These are phyloP conservation scores for Solidago caesia DNA, from an alignment of 129 eudicot genomes.

Conservation along the genomic window DNA sequence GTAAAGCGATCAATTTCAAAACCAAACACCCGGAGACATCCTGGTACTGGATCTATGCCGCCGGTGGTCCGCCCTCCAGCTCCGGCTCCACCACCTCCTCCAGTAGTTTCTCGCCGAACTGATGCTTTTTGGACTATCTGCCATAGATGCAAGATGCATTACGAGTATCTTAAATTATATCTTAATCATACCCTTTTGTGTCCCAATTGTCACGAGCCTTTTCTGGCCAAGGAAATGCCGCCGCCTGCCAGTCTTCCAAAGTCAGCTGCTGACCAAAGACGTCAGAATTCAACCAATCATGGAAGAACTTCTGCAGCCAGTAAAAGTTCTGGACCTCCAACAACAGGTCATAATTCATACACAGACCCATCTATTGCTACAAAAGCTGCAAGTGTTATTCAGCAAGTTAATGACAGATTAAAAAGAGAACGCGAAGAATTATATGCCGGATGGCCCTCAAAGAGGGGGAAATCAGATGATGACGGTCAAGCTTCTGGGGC, in stretches of 20 bases:
- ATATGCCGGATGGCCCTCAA: constrained; percentile 43
- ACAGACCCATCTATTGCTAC: constrained; percentile 52
- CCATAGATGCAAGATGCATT: constrained; percentile 82
- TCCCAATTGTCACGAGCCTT: constrained; percentile 73
- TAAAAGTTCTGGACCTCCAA: not conserved
- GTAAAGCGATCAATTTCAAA: constrained; percentile 37
- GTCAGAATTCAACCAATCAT: constrained; percentile 36
- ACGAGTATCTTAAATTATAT: constrained; percentile 70
- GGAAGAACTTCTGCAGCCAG: constrained; percentile 27
- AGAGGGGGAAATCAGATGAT: constrained; percentile 52
- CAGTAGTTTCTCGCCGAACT: constrained; percentile 34
- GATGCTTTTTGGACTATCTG: constrained; percentile 95
- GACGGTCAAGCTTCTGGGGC: constrained; percentile 32
- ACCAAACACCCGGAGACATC: constrained; percentile 35
- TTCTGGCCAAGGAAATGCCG: constrained; percentile 69
- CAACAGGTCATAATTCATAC: constrained; percentile 9
- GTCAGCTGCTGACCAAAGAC: constrained; percentile 37
- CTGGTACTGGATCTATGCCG: constrained; percentile 24
- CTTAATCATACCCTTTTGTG: constrained; percentile 76
- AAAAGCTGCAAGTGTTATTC: constrained; percentile 60
- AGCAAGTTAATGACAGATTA: constrained; percentile 57
- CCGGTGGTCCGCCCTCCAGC: constrained; percentile 35
- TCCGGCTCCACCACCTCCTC: constrained; percentile 27
- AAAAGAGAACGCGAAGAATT: constrained; percentile 64
- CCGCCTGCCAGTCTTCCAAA: constrained; percentile 60